Conservation (phyloP, 1,284 basidiomycete species). For the Abortiporus biennis region DNA sequence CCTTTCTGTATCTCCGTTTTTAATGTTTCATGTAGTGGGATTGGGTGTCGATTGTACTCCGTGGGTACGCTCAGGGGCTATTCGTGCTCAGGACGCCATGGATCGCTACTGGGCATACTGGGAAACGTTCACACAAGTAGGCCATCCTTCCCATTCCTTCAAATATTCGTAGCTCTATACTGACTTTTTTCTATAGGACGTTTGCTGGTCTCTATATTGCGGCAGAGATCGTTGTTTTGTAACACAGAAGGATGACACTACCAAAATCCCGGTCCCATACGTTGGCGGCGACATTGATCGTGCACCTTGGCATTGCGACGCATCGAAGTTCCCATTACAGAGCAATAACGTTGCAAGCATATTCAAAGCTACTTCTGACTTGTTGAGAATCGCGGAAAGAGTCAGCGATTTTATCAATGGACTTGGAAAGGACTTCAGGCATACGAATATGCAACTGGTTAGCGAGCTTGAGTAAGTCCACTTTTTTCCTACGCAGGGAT, state of each 20-base stretch:
- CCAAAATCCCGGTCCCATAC: slow-evolving; percentile 34
- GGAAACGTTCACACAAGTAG: slow-evolving; percentile 46
- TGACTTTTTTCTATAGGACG: slow-evolving; percentile 32
- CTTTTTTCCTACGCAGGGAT: not conserved
- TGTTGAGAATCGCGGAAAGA: slow-evolving; percentile 46
- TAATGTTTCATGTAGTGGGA: slow-evolving; percentile 34
- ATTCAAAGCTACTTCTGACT: slow-evolving; percentile 46
- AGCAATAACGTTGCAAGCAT: slow-evolving; percentile 44
- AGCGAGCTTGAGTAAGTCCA: slow-evolving; percentile 46
- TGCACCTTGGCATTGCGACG: slow-evolving; percentile 35
- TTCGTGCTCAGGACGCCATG: slow-evolving; percentile 43
- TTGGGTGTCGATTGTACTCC: slow-evolving; percentile 50
- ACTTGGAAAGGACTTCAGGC: slow-evolving; percentile 30
- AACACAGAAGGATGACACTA: slow-evolving; percentile 25
- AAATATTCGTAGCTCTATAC: not conserved
- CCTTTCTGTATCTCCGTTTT: not conserved
- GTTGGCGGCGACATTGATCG: slow-evolving; percentile 40
- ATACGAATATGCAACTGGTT: slow-evolving; percentile 39
- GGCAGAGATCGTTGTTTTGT: slow-evolving; percentile 49
- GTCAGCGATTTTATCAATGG: slow-evolving; percentile 55
- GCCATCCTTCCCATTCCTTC: slow-evolving; percentile 1
- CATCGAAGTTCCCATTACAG: slow-evolving; percentile 33
- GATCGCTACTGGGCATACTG: slow-evolving; percentile 53
- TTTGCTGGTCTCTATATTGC: slow-evolving; percentile 54
- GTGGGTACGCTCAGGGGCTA: slow-evolving; percentile 46